These are phyloP conservation scores for Trichoderma polysporum DNA, from an alignment of 2,329 filamentous ascomycete species.

Conservation along the genomic window DNA sequence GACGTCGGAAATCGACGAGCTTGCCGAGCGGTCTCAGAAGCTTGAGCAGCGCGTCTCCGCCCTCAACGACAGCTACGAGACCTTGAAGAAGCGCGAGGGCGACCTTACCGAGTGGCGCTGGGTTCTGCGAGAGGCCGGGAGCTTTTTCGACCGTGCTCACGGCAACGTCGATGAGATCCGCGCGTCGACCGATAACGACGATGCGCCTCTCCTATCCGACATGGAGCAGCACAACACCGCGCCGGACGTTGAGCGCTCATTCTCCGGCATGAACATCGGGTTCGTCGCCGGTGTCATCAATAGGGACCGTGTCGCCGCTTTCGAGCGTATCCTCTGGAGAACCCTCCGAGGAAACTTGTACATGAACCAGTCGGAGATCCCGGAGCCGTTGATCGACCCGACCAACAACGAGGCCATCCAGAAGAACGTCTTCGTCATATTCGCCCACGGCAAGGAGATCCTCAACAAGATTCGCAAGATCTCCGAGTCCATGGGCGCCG, in stretches of 20 bases:
- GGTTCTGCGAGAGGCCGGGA: slow-evolving; percentile 92
- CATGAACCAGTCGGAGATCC: slow-evolving; percentile 99
- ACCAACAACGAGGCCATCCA: slow-evolving; percentile 86
- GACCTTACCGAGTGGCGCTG: slow-evolving; percentile 98
- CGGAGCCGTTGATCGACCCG: slow-evolving; percentile 87
- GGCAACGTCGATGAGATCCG: slow-evolving; percentile 97
- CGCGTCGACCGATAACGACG: slow-evolving; percentile 83
- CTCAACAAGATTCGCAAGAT: slow-evolving; percentile 99
- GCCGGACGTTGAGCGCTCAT: slow-evolving; percentile 75
- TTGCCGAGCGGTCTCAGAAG: slow-evolving; percentile 87
- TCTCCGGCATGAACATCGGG: slow-evolving; percentile 97
- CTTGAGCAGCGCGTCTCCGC: slow-evolving; percentile 89
- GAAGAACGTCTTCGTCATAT: slow-evolving; percentile 99
- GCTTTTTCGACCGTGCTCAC: slow-evolving; percentile 95
- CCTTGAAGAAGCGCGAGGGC: slow-evolving; percentile 93
- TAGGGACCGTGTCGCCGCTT: slow-evolving; percentile 87
- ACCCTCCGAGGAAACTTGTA: slow-evolving; percentile 96
- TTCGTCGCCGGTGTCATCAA: slow-evolving; percentile 97
- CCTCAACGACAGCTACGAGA: slow-evolving; percentile 97
- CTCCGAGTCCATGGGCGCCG: slow-evolving; percentile 92
- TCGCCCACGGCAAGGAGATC: slow-evolving; percentile 97
- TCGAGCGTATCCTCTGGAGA: slow-evolving; percentile 96
- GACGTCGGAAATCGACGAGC: slow-evolving; percentile 93
- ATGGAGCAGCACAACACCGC: slow-evolving; percentile 76
- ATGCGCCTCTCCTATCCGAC: slow-evolving; percentile 89